Conservation (phyloP, 345 rosid species). For the Salix caprea region DNA sequence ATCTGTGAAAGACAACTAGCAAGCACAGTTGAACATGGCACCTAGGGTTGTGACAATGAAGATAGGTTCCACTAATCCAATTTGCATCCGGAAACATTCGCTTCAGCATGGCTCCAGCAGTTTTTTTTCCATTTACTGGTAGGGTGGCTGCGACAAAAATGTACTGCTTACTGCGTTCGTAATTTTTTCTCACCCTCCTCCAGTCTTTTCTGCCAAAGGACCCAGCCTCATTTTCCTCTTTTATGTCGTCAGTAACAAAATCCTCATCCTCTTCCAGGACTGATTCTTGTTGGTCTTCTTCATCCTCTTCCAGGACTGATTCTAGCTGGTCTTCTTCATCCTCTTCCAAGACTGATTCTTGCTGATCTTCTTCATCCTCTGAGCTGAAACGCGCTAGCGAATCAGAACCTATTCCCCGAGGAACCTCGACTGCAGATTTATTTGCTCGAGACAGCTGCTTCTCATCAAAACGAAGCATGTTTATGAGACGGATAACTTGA, state of each 20-base stretch:
- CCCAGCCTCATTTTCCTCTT: conserved; percentile 27
- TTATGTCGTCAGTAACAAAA: conserved; percentile 32
- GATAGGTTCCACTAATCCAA: conserved; percentile 89
- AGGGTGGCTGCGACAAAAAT: conserved; percentile 96
- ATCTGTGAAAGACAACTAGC: conserved; percentile 1
- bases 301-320: conserved; percentile 11
- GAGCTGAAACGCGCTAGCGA: conserved; percentile 23
- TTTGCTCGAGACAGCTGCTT: conserved; percentile 54
- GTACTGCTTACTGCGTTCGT: conserved; percentile 84
- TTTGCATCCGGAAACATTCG: conserved; percentile 82
- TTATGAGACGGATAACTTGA: conserved; percentile 72
- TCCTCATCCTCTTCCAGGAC: conserved; percentile 22
- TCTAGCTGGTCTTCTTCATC: background rate
- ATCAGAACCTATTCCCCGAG: conserved; percentile 26
- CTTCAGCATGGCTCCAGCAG: conserved; percentile 86
- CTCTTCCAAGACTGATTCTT: conserved; percentile 20
- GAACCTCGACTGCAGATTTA: conserved; percentile 25
- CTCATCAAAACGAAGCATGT: conserved; percentile 82
- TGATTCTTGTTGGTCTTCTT: too few species aligned
- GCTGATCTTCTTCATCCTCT: conserved; percentile 27
- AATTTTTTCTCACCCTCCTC: conserved; percentile 73
- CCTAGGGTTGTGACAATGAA: conserved; percentile 95
- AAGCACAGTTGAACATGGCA: conserved; percentile 26
- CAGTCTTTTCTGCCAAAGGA: conserved; percentile 48
- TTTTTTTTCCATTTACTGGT: conserved; percentile 86